phyloP scores from a whole-genome alignment of 1,284 basidiomycete genomes.

The Sanghuangporus sanghuang region DNA sequence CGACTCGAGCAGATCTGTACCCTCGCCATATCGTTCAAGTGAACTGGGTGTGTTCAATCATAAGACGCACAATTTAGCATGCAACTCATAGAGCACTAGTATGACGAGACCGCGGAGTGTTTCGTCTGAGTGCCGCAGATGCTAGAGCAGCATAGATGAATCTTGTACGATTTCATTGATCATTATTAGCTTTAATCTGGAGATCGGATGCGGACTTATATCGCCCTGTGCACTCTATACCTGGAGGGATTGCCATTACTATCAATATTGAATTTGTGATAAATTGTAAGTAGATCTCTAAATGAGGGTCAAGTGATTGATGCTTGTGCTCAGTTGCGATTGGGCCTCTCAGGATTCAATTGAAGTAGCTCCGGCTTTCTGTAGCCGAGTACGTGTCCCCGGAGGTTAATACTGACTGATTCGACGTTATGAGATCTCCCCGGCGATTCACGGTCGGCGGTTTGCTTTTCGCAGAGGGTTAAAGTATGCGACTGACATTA shows the following conservation, averaged over 20 bases:
- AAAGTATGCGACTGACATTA: constrained; percentile 26
- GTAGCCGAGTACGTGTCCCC: constrained; percentile 37
- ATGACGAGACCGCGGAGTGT: too few species aligned
- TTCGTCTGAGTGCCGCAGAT: neutral
- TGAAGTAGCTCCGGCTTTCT: constrained; percentile 35
- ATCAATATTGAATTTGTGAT: too few species aligned
- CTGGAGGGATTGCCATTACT: constrained; percentile 22
- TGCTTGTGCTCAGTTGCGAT: neutral
- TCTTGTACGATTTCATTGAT: neutral
- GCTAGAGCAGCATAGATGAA: neutral
- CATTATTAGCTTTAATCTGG: constrained; percentile 32
- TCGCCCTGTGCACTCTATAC: constrained; percentile 44
- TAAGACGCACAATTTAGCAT: too few species aligned
- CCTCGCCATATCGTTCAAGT: too few species aligned
- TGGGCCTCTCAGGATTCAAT: neutral
- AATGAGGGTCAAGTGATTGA: neutral
- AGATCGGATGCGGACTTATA: constrained; percentile 39
- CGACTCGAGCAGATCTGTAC: too few species aligned
- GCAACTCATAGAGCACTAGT: too few species aligned
- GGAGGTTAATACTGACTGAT: constrained; percentile 38
- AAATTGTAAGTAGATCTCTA: constrained; percentile 16
- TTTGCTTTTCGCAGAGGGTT: constrained; percentile 24
- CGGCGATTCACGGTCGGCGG: constrained; percentile 21
- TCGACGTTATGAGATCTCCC: constrained; percentile 27
- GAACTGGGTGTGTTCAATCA: too few species aligned